Evolutionary conservation across 2,329 filamentous ascomycete species (phyloP), one percentile per base, ranked within the genome.

Genomic region (Calonectria hawksworthii): DNA sequence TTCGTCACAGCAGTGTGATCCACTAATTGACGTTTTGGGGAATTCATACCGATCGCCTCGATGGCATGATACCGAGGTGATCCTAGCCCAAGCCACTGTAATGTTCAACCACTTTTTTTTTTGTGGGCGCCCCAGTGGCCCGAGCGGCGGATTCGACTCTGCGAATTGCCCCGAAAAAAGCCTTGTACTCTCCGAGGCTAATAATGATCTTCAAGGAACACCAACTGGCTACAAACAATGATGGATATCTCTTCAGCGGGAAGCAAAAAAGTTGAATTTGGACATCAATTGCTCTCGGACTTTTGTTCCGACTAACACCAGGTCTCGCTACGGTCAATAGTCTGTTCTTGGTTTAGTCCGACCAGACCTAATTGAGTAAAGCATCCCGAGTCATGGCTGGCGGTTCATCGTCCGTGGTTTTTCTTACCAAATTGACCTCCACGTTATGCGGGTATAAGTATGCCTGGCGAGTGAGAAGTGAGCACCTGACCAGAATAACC

Each of bases 371-470:
- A 38, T 61, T 41, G n/a, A 61, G 56, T 61, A 61, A 61, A n/a
- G n/a, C n/a, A 61, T 41, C 56, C 56, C 56, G 56, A 61, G 56
- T 41, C 34, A 41, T 61, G 56, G 56, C n/a, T 38, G 18, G 32
- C 23, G 56, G 56, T 41, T 61, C n/a, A 41, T 41, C 34, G 56
- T 41, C 56, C 23, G 56, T 61, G n/a, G 36, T 26, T 61, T 38
- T 61, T 38, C 34, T 61, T 61, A 38, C 34, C 34, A 61, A 61
- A 61, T 61, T 61, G 56, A 32, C 56, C 56, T 61, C 56, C 56
- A 61, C 56, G 56, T 61, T 61, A 61, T 41, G 56, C 56, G 36
- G n/a, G 56, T 61, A 61, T 61, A 61, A 61, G 34, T 61, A 61
- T 61, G 41, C 30, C 36, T 26, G 34, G 18, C 34, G 54, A 61